Conservation (phyloP, 768 basidiomycete species). For the Suillus cothurnatus region DNA sequence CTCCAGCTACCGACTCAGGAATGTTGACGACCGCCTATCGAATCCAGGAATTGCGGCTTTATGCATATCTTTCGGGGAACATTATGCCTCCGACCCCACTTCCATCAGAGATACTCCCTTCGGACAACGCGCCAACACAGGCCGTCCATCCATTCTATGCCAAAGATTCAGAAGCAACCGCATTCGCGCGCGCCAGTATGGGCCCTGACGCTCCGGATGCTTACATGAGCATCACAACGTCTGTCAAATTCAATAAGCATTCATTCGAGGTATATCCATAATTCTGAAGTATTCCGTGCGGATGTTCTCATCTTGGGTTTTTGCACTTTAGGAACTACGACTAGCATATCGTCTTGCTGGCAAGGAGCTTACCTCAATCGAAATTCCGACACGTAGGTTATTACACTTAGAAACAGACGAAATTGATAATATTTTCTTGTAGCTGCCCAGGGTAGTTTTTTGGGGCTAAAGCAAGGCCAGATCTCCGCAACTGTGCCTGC, state of each 20-base stretch:
- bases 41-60: conserved; percentile 44
- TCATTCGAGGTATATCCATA: conserved; percentile 47
- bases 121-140: not conserved
- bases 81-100: conserved; percentile 20
- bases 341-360: conserved; percentile 44
- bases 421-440: not conserved
- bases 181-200: conserved; percentile 18
- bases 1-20: conserved; percentile 4
- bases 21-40: conserved; percentile 20
- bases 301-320: conserved; percentile 3
- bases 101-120: conserved; percentile 8
- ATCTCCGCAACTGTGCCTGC: conserved; percentile 14
- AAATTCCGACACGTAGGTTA: conserved; percentile 29
- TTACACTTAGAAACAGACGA: not conserved
- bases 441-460: not conserved
- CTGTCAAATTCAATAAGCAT: conserved; percentile 42
- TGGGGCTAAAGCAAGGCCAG: too few relatives aligned
- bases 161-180: conserved; percentile 25
- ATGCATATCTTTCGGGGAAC: conserved; percentile 44
- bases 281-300: not conserved
- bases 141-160: conserved; percentile 24
- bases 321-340: conserved; percentile 48
- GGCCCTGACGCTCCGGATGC: conserved; percentile 30
- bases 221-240: conserved; percentile 39
- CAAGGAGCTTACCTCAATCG: conserved; percentile 47